A percentile compares a stretch with the other conserved stretches of the same genome.
phyloP scores from a whole-genome alignment of 495 filamentous ascomycete species.

The Penicillium lagena region DNA sequence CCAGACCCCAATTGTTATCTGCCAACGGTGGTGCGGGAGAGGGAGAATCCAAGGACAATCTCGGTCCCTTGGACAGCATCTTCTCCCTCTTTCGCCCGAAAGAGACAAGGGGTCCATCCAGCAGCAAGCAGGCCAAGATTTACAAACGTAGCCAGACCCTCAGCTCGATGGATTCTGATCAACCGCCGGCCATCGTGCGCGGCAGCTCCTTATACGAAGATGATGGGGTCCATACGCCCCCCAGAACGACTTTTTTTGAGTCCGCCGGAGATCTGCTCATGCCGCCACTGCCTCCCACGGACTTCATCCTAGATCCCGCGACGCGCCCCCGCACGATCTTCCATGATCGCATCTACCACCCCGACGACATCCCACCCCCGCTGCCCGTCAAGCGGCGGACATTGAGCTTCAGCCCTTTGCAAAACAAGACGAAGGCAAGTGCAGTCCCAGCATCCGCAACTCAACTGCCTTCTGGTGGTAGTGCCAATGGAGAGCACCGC shows the following conservation, averaged over 20 bases:
- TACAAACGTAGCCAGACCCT: constrained; percentile 73
- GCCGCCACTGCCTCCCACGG: constrained; percentile 73
- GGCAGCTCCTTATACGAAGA: constrained; percentile 36
- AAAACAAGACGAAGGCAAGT: constrained; percentile 26
- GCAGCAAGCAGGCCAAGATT: constrained; percentile 57
- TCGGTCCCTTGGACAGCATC: constrained; percentile 50
- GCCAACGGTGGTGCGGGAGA: constrained; percentile 2
- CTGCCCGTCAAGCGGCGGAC: constrained; percentile 53
- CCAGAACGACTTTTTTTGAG: constrained; percentile 89
- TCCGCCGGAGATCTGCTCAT: constrained; percentile 87
- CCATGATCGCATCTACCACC: constrained; percentile 92
- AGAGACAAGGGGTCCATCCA: constrained; percentile 19
- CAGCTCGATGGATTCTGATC: constrained; percentile 32
- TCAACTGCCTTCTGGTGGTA: constrained; percentile 7
- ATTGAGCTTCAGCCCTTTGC: constrained; percentile 33
- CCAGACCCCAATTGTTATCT: constrained; percentile 1
- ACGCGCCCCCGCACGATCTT: constrained; percentile 89
- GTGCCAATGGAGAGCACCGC: constrained; percentile 12
- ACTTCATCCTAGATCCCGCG: constrained; percentile 76
- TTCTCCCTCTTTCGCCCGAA: constrained; percentile 58
- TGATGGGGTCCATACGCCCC: constrained; percentile 58
- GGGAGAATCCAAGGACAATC: constrained; percentile 3
- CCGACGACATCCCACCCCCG: constrained; percentile 85
- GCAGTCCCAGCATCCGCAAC: constrained; percentile 4
- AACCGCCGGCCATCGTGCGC: constrained; percentile 23